Conservation (phyloP, 2,329 filamentous ascomycete genomes). For the Aspergillus luchuensis region DNA sequence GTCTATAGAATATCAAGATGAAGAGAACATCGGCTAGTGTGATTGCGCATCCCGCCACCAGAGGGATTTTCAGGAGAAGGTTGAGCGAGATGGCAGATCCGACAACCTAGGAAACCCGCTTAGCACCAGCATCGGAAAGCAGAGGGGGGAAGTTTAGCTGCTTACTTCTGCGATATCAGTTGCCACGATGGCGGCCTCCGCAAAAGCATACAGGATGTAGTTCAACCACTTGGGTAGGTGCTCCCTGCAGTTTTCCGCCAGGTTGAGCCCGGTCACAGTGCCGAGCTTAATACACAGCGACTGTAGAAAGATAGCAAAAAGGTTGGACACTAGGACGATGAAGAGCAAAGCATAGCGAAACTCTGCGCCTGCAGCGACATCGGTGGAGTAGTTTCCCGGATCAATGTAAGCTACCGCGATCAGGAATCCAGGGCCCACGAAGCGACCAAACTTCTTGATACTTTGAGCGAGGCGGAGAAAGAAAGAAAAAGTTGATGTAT, state of each 20-base stretch:
- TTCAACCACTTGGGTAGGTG: slow-evolving; percentile 69
- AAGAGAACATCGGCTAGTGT: slow-evolving; percentile 59
- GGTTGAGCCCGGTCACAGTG: slow-evolving; percentile 67
- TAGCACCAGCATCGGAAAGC: not conserved
- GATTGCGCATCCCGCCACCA: slow-evolving; percentile 60
- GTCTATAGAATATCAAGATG: slow-evolving; percentile 58
- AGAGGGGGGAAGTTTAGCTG: not conserved
- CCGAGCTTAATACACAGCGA: slow-evolving; percentile 62
- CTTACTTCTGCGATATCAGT: slow-evolving; percentile 69
- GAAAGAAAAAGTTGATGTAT: slow-evolving; percentile 20
- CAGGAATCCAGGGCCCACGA: slow-evolving; percentile 52
- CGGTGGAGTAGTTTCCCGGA: slow-evolving; percentile 54
- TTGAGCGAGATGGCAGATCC: slow-evolving; percentile 61
- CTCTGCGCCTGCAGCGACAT: slow-evolving; percentile 50
- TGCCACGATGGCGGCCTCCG: slow-evolving; percentile 69
- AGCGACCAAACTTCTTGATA: slow-evolving; percentile 45
- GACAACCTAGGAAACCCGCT: slow-evolving; percentile 48
- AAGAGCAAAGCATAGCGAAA: slow-evolving; percentile 50
- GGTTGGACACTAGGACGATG: slow-evolving; percentile 51
- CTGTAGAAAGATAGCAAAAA: slow-evolving; percentile 52
- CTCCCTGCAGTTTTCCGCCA: slow-evolving; percentile 66
- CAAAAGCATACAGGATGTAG: slow-evolving; percentile 61
- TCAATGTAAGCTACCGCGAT: slow-evolving; percentile 54
- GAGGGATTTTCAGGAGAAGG: slow-evolving; percentile 55
- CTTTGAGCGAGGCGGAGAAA: slow-evolving; percentile 28